Evolutionary conservation across 2,329 filamentous ascomycete genomes (phyloP).

Genomic region (Trichoderma brevicompactum): DNA sequence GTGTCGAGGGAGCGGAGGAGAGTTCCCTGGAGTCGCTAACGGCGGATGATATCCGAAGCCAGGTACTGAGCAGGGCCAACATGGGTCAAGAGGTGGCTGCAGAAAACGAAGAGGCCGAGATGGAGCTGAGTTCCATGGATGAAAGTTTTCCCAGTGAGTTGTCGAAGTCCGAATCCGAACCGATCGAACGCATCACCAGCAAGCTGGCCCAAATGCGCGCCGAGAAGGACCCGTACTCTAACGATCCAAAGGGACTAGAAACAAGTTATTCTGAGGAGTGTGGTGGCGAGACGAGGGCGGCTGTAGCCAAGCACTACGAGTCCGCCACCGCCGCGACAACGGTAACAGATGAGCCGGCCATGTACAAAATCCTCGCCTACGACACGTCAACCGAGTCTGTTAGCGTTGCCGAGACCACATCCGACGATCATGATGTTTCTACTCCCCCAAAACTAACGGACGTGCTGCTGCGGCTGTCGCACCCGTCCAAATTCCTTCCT

Average conservation of each 20-base stretch:
- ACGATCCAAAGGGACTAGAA: conserved; percentile 53
- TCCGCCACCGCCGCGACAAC: conserved; percentile 1
- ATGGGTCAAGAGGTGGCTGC: conserved; percentile 32
- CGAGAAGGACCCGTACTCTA: conserved; percentile 48
- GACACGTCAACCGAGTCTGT: conserved; percentile 63
- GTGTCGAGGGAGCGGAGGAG: conserved; percentile 30
- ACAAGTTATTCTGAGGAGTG: conserved; percentile 53
- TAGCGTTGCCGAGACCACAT: conserved; percentile 63
- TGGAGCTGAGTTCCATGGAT: conserved; percentile 47
- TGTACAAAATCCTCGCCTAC: conserved; percentile 70
- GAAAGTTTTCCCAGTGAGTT: conserved; percentile 45
- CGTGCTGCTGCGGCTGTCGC: conserved; percentile 62
- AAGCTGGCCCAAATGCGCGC: conserved; percentile 28
- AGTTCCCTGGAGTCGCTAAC: conserved; percentile 36
- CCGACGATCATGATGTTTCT: conserved; percentile 54
- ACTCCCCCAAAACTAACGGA: conserved; percentile 61
- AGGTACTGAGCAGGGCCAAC: conserved; percentile 38
- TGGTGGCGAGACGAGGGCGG: conserved; percentile 42
- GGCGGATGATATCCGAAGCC: conserved; percentile 41
- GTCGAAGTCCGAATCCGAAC: conserved; percentile 39
- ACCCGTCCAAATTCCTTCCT: conserved; percentile 68
- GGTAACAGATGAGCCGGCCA: conserved; percentile 25
- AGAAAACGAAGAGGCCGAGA: conserved; percentile 40
- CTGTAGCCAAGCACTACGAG: conserved; percentile 43
- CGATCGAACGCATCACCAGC: conserved; percentile 34